phyloP scores from a whole-genome alignment of 176 grass and related monocot species.

The Carex pumila region DNA sequence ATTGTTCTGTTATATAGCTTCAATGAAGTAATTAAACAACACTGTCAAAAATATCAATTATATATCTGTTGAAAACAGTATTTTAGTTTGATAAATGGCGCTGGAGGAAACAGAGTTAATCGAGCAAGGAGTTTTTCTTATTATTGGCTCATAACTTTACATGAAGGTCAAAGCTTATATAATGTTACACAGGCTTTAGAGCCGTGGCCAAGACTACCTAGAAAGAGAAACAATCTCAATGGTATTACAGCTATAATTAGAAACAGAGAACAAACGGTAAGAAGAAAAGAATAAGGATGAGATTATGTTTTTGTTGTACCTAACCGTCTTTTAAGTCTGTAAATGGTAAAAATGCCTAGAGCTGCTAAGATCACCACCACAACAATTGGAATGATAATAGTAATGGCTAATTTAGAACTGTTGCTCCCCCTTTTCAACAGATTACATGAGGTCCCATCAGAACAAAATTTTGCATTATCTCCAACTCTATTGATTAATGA shows the following conservation, averaged over 20 bases:
- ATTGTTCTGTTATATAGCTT: background rate
- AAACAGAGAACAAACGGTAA: too few species aligned
- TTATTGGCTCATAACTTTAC: too few species aligned
- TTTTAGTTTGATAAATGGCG: too few species aligned
- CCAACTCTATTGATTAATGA: slow-evolving; percentile 22
- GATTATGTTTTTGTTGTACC: slow-evolving; percentile 6
- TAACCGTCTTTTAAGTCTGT: slow-evolving; percentile 13
- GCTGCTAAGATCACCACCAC: slow-evolving; percentile 17
- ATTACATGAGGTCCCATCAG: slow-evolving; percentile 22
- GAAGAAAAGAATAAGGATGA: background rate
- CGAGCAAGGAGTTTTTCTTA: too few species aligned
- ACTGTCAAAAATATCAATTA: too few species aligned
- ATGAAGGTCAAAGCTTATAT: too few species aligned
- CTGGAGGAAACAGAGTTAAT: too few species aligned
- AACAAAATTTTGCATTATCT: slow-evolving; percentile 39
- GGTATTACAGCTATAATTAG: too few species aligned
- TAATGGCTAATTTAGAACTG: slow-evolving; percentile 22
- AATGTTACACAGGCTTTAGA: too few species aligned
- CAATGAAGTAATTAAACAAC: background rate
- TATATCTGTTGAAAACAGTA: too few species aligned
- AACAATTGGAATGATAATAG: slow-evolving; percentile 28
- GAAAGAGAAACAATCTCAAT: too few species aligned
- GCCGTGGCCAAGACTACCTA: too few species aligned
- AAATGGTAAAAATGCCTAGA: slow-evolving; percentile 5
- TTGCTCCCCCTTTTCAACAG: slow-evolving; percentile 19